These are phyloP conservation scores for Austroboletus eburneus DNA, from an alignment of 768 basidiomycete genomes.

Conservation along the genomic window DNA sequence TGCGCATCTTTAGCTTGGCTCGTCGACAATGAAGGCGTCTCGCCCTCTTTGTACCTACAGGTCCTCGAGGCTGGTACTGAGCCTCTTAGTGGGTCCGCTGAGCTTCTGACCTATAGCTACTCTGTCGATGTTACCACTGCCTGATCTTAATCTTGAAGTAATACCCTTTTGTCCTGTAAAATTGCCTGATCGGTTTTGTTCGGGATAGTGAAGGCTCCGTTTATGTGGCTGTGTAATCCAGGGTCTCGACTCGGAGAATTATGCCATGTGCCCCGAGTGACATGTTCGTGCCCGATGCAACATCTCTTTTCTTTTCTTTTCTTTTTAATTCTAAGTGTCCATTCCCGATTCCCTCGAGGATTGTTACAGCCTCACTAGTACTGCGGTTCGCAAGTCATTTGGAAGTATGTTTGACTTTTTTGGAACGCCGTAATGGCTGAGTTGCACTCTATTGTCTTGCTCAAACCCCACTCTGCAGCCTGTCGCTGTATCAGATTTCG, in stretches of 20 bases:
- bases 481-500: not conserved
- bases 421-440: constrained; percentile 3
- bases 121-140: constrained; percentile 34
- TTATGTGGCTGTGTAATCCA: too few species aligned
- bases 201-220: too few species aligned
- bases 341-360: too few species aligned
- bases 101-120: constrained; percentile 39
- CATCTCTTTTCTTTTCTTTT: too few species aligned
- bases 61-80: constrained; percentile 54
- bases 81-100: constrained; percentile 49
- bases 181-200: too few species aligned
- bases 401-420: constrained; percentile 10
- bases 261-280: too few species aligned
- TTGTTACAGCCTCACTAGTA: too few species aligned
- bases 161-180: too few species aligned
- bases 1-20: constrained; percentile 38
- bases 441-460: constrained; percentile 24
- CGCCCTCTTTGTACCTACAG: constrained; percentile 47
- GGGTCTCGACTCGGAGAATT: too few species aligned
- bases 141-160: not conserved
- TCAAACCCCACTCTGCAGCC: constrained; percentile 10
- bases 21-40: constrained; percentile 42
- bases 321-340: too few species aligned
- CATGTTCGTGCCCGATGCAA: too few species aligned
- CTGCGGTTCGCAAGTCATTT: too few species aligned